Base-by-base conservation (phyloP, 192 early-diverging fungal species). In the Dissophora ornata region DNA sequence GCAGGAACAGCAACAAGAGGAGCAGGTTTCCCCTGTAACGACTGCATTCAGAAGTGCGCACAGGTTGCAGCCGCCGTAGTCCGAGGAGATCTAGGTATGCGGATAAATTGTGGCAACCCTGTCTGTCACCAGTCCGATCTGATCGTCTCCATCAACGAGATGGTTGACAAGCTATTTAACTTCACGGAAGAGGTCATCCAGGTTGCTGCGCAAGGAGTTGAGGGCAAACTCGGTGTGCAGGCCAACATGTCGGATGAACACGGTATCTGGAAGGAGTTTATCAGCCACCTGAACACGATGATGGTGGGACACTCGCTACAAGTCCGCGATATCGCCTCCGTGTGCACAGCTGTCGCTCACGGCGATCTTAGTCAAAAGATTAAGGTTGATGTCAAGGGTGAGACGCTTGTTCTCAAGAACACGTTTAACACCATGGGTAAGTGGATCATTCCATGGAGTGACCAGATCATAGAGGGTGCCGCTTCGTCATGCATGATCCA, bases 391-490 rank as follows among this genome's bases (percentile, higher is more conserved):
- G 88, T 90, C 11, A 84, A 87, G 60, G 92, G 92, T 24, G 92
- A 94, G 62, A 92, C 90, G 30, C 79, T 85, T n/a, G 84, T 89
- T 12, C 73, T 93, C 0, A 93, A 93, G 67, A 79, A 87, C 25
- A 92, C 90, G 2, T 89, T 93, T 29, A 93, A 93, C 71, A 84
- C 80, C 5, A 89, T 93, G 87, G 92, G 88, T 82, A 87, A 86
- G 67, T 40, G 1, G 25, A 26, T 9, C 18, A 38, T 4, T 19
- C 36, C 13, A 38, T 38, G 36, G 13, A 38, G 9, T n/a, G 41
- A 13, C 40, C 12, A 21, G 19, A 29, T 19, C 21, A 29, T 25
- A 4, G 26, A 16, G 29, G 18, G 19, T 18, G 3, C 15, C 19
- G 2, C 19, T 61, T n/a, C 21, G 46, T 57, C 40, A 41, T 44